Conservation (phyloP, 2,329 filamentous ascomycete genomes). For the Colletotrichum lentis region DNA sequence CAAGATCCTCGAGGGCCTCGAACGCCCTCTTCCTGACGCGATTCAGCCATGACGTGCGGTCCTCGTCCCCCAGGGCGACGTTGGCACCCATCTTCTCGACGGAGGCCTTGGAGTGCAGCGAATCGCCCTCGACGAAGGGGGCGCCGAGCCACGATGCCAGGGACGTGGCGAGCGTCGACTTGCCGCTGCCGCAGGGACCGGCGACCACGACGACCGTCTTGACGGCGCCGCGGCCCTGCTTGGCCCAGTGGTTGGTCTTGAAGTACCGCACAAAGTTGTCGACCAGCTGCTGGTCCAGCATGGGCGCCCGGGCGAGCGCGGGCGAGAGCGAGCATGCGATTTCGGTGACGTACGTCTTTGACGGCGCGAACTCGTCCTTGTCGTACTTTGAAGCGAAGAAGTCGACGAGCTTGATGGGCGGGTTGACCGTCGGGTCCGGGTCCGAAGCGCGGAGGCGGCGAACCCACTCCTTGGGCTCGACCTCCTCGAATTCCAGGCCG, state of each 20-base stretch:
- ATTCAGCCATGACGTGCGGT: conserved; percentile 46
- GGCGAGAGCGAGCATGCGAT: conserved; percentile 52
- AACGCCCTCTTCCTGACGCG: conserved; percentile 41
- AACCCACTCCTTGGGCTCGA: conserved; percentile 56
- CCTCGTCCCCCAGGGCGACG: conserved; percentile 46
- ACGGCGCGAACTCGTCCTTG: conserved; percentile 56
- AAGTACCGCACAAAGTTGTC: conserved; percentile 51
- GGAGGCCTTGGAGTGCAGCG: conserved; percentile 47
- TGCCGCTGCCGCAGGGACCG: conserved; percentile 54
- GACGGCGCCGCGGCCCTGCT: conserved; percentile 42
- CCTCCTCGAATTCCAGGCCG: conserved; percentile 56
- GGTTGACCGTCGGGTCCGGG: conserved; percentile 56
- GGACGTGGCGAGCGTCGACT: conserved; percentile 48
- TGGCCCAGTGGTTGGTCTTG: conserved; percentile 49
- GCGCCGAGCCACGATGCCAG: conserved; percentile 44
- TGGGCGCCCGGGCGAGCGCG: conserved; percentile 51
- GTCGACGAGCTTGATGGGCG: conserved; percentile 61
- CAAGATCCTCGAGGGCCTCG: conserved; percentile 43
- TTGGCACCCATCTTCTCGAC: conserved; percentile 46
- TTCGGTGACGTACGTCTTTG: conserved; percentile 53
- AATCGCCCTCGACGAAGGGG: conserved; percentile 54
- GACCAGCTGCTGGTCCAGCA: conserved; percentile 45
- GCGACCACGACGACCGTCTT: conserved; percentile 48
- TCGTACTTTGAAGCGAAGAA: conserved; percentile 53
- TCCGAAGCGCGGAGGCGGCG: conserved; percentile 53